These are phyloP conservation scores for Beauveria sp. DNA, from an alignment of 2,329 filamentous ascomycete species.

Conservation along the genomic window DNA sequence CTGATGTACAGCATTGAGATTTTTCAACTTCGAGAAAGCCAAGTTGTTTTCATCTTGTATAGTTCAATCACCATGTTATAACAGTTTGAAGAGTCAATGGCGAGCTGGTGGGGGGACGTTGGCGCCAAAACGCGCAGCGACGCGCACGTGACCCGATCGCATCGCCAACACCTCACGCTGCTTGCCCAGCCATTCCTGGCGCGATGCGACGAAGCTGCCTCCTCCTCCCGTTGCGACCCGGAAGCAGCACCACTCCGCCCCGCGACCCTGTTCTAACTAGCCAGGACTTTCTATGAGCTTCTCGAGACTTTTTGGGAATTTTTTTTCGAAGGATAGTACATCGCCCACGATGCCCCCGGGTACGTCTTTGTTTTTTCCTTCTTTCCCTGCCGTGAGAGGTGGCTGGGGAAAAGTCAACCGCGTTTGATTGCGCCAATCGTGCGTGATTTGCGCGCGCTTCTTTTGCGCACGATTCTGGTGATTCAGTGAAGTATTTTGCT, in stretches of 20 bases:
- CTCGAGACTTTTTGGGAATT: constrained; percentile 5
- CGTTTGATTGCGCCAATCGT: neutral
- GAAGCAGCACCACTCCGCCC: neutral
- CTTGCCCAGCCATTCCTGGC: neutral
- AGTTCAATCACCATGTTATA: too few relatives aligned
- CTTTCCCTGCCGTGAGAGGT: neutral
- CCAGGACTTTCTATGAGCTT: constrained; percentile 1
- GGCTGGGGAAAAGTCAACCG: neutral
- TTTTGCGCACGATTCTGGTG: neutral
- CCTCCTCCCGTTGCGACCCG: neutral
- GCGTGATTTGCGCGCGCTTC: neutral
- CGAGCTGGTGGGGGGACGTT: too few relatives aligned
- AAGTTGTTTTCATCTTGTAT: too few relatives aligned
- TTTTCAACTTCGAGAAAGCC: too few relatives aligned
- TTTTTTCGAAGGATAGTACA: neutral
- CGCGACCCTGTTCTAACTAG: neutral
- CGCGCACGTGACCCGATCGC: constrained; percentile 1
- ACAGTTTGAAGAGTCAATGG: too few relatives aligned
- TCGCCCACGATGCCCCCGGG: constrained; percentile 8
- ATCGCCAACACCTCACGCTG: neutral
- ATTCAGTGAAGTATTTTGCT: neutral
- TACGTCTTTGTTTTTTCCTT: neutral
- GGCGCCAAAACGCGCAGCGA: neutral
- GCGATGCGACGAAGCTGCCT: neutral
- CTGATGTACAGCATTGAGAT: too few relatives aligned